These are phyloP conservation scores for Mortierella sp. DNA, from an alignment of 371 early-diverging fungal genomes.

Conservation along the genomic window DNA sequence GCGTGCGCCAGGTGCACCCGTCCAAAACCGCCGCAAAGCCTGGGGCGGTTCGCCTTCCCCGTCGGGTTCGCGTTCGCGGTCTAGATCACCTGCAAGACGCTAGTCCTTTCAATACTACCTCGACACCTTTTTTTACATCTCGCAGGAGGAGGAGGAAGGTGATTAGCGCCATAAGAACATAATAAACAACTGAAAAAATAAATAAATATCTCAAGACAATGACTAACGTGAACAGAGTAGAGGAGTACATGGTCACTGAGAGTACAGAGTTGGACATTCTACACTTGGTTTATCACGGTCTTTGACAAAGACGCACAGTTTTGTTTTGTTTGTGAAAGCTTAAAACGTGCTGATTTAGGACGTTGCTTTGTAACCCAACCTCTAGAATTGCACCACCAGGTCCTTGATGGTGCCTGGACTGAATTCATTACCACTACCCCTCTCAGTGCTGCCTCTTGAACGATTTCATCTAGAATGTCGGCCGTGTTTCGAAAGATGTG, in stretches of 20 bases:
- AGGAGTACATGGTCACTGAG: too few relatives aligned
- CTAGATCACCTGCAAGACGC: constrained; percentile 1
- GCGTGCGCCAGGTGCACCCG: constrained; percentile 4
- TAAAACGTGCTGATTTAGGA: not conserved
- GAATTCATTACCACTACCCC: not conserved
- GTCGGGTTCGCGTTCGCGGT: not conserved
- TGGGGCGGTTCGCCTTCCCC: constrained; percentile 3
- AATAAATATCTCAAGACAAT: not conserved
- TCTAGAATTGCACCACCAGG: not conserved
- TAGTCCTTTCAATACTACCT: too few relatives aligned
- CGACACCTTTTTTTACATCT: too few relatives aligned
- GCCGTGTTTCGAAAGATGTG: too few relatives aligned
- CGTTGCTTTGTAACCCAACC: not conserved
- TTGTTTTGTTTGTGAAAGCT: not conserved
- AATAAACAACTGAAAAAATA: not conserved
- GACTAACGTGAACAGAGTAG: too few relatives aligned
- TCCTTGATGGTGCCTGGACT: too few relatives aligned
- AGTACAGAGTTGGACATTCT: too few relatives aligned
- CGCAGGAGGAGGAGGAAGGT: too few relatives aligned
- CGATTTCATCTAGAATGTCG: too few relatives aligned
- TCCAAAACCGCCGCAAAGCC: not conserved
- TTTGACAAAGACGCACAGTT: not conserved
- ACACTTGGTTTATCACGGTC: not conserved
- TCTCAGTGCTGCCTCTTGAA: too few relatives aligned
- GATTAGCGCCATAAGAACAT: too few relatives aligned